Evolutionary conservation across 495 filamentous ascomycete genomes (phyloP).

Genomic region (Penicillium daleae): DNA sequence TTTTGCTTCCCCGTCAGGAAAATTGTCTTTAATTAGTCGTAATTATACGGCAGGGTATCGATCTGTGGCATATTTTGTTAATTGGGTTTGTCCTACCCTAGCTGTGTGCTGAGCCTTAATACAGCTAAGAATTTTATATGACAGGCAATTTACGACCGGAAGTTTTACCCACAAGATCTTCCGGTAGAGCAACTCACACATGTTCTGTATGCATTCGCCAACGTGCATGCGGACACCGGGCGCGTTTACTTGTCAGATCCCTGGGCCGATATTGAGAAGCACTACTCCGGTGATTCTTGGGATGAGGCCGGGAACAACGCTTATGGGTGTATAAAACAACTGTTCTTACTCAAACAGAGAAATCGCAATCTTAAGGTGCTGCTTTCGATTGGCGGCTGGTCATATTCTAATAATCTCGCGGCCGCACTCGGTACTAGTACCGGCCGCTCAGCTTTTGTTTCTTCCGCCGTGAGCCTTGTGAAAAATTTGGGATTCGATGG

Average conservation of each 20-base stretch:
- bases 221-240: conserved; percentile 60
- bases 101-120: neutral
- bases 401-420: conserved; percentile 73
- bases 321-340: neutral
- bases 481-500: conserved; percentile 66
- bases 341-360: conserved; percentile 51
- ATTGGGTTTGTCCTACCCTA: neutral
- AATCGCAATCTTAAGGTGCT: conserved; percentile 83
- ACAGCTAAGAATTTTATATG: no score
- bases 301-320: neutral
- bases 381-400: conserved; percentile 70
- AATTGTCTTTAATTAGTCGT: no score
- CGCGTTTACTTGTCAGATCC: conserved; percentile 76
- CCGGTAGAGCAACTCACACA: conserved; percentile 76
- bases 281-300: conserved; percentile 1
- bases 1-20: no score
- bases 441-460: conserved; percentile 66
- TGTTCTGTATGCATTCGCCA: conserved; percentile 78
- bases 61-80: neutral
- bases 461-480: conserved; percentile 65
- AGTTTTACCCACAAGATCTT: conserved; percentile 73
- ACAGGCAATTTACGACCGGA: conserved; percentile 69
- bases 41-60: neutral
- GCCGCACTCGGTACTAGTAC: conserved; percentile 61
- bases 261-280: conserved; percentile 49